phyloP scores from a whole-genome alignment of 176 grass and related monocot genomes.

The Rhynchospora pubera region DNA sequence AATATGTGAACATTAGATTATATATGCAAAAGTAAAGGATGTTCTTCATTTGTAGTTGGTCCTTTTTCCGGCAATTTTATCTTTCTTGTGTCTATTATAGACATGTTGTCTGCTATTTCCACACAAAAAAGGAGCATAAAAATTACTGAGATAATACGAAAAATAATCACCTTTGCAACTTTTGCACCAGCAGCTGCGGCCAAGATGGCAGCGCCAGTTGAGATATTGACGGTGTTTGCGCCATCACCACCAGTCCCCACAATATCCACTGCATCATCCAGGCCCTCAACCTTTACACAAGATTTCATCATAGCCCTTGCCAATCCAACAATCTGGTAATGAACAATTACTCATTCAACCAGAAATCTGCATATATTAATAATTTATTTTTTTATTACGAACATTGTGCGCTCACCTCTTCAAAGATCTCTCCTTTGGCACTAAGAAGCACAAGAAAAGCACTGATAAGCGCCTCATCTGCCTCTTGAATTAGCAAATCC shows the following conservation, averaged over 20 bases:
- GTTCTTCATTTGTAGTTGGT: neutral
- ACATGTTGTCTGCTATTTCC: too few relatives aligned
- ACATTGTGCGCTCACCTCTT: conserved; percentile 40
- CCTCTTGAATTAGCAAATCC: conserved; percentile 47
- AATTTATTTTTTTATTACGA: neutral
- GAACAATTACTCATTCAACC: neutral
- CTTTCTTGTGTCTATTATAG: conserved; percentile 3
- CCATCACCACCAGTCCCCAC: conserved; percentile 91
- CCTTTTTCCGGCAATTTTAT: neutral
- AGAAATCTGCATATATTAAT: neutral
- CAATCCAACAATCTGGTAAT: conserved; percentile 63
- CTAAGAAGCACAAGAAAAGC: conserved; percentile 86
- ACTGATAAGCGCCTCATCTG: conserved; percentile 58
- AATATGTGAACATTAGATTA: neutral
- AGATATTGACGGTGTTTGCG: conserved; percentile 90
- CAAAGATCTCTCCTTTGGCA: conserved; percentile 90
- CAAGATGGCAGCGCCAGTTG: conserved; percentile 73
- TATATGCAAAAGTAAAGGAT: neutral
- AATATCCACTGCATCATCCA: conserved; percentile 69
- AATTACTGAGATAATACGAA: too few relatives aligned
- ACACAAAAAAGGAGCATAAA: too few relatives aligned
- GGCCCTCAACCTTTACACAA: conserved; percentile 54
- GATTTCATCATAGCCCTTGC: conserved; percentile 74
- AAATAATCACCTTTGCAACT: conserved; percentile 52
- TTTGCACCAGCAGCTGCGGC: conserved; percentile 76